Conservation (phyloP, 495 filamentous ascomycete species). For the Penicillium cosmopolitanum region DNA sequence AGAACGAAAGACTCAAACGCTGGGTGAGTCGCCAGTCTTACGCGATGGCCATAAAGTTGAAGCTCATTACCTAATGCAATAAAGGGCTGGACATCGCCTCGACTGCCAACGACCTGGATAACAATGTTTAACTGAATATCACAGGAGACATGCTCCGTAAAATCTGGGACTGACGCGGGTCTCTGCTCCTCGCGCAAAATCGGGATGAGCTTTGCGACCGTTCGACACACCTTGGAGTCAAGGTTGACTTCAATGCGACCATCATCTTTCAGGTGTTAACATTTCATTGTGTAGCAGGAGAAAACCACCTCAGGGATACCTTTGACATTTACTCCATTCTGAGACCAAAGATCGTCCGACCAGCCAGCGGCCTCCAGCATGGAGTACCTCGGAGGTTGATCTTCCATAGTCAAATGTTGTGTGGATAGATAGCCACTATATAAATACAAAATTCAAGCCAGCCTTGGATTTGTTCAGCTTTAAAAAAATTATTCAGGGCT, state of each 20-base stretch:
- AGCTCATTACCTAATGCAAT: conserved; percentile 56
- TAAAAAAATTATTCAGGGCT: too few species aligned
- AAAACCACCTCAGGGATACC: too few species aligned
- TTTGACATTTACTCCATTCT: conserved; percentile 2
- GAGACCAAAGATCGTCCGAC: conserved; percentile 1
- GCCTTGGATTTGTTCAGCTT: too few species aligned
- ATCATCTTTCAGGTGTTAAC: too few species aligned
- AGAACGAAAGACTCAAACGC: conserved; percentile 61
- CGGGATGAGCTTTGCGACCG: conserved; percentile 22
- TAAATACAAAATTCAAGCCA: too few species aligned
- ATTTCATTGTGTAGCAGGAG: too few species aligned
- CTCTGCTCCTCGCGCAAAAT: conserved; percentile 12
- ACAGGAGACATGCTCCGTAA: too few species aligned
- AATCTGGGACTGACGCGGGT: too few species aligned
- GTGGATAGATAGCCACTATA: too few species aligned
- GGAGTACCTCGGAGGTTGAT: conserved; percentile 13
- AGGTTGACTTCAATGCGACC: conserved; percentile 33
- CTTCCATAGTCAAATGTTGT: too few species aligned
- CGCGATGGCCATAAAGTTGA: conserved; percentile 51
- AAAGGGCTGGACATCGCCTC: conserved; percentile 60
- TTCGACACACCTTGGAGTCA: conserved; percentile 26
- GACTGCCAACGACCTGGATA: conserved; percentile 57
- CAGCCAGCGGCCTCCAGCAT: conserved; percentile 13
- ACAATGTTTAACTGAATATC: conserved; percentile 48
- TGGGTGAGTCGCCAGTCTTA: conserved; percentile 66